Base-by-base conservation (phyloP, 306 rosid species). In the Prunus salicina region DNA sequence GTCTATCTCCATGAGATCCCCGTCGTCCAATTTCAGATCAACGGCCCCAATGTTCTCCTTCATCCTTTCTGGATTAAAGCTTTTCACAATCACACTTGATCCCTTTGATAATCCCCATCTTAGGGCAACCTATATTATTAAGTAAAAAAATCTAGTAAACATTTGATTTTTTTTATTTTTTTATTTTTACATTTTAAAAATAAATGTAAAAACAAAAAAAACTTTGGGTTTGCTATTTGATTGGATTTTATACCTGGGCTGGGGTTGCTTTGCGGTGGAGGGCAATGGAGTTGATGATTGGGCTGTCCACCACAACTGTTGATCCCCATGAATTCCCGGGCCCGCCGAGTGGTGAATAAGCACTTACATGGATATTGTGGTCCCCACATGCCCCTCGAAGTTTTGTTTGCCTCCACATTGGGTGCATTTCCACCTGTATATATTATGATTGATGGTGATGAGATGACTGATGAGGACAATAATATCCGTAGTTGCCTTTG, bases 321-420 rank as follows among this genome's bases (percentile, higher is more conserved):
- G 98, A 94, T 22, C 98, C 98, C 98, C 97, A 94, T 28, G 89
- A 81, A 81, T 94, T 89, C 12, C 98, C 98, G 16, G 96, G 97
- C 24, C 91, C 95, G 76, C 98, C 97, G 38, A 94, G 82, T 10
- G 98, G 98, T 73, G 97, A 92, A 72, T 92, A 94, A 3, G 96
- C 97, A 18, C 98, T 94, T 72, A 90, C 80, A 43, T 94, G 98
- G 85, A 92, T 86, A 16, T 77, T 82, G 81, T 89, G 80, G 71
- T 84, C 89, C 66, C 78, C 89, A 81, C 96, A 94, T 2, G 81
- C 82, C 77, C 78, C 86, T 71, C 93, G 61, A 0, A 94, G 83
- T 56, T 82, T 90, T 32, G 66, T 76, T 67, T 90, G 97, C 82
- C 88, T 88, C 98, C 98, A 94, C 93, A 92, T 78, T 5, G 96